Base-by-base conservation (phyloP, 202 grass and related monocot genomes). In the Panicum hallii region DNA sequence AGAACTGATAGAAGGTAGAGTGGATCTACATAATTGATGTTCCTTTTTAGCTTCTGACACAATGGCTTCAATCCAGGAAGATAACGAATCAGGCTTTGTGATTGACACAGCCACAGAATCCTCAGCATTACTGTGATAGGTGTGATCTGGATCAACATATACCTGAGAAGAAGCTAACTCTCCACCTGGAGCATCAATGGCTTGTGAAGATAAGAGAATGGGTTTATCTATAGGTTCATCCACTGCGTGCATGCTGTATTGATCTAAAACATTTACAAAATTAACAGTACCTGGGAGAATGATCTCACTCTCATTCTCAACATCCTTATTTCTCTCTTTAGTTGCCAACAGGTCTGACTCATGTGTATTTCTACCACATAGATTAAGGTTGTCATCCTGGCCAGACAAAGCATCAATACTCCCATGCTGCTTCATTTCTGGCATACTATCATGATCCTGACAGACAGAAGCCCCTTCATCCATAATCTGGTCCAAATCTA, bases 11-110 rank as follows among this genome's bases (percentile, higher is more conserved):
- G 43, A 48, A 79, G 46, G 36, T 30, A 54, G 20, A 82, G 76
- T 61, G 15, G 77, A 79, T 77, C 88, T 82, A 69, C 72, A 67
- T 67, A 72, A 55, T 65, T 84, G 77, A 65, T 74, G 16, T 63
- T 80, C 83, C 56, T 72, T 80, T 82, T 81, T 73, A 67, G 79
- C 83, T 84, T 95, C 83, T 73, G 88, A 84, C 53, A 86, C 74
- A 67, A 87, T 82, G 36, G 64, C 63, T 75, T 69, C 88, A 32
- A 84, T 85, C 69, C 83, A 87, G 66, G 83, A 63, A 70, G 84
- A 85, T 19, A 83, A 63, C 1, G 71, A 65, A 67, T 86, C 80
- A 54, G 77, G 60, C 54, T 83, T 78, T 79, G 66, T 79, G 73
- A 47, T 79, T 46, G 83, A 57, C 45, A 62, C 76, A 43, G 81